These are phyloP conservation scores for Pichia californica DNA, from an alignment of 805 yeast genomes.

Conservation along the genomic window DNA sequence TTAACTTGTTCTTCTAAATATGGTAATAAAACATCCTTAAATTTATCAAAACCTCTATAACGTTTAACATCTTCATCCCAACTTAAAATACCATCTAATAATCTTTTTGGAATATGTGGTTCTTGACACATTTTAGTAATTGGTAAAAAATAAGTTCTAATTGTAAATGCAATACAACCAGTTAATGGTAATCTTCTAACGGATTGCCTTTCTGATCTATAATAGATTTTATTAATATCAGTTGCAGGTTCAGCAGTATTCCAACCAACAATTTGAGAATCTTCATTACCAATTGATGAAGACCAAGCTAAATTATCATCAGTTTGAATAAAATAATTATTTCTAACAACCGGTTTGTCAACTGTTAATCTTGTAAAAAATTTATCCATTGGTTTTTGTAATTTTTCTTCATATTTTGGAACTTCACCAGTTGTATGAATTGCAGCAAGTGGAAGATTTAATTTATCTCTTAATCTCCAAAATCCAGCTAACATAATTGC, in stretches of 20 bases:
- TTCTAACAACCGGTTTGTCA: slow-evolving; percentile 61
- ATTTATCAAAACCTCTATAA: slow-evolving; percentile 53
- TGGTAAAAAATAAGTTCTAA: slow-evolving; percentile 59
- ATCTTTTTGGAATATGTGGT: slow-evolving; percentile 55
- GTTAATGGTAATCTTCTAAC: slow-evolving; percentile 53
- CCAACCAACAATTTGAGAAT: slow-evolving; percentile 51
- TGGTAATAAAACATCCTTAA: slow-evolving; percentile 48
- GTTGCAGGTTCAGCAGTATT: slow-evolving; percentile 49
- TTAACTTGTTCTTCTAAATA: slow-evolving; percentile 42
- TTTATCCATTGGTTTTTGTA: slow-evolving; percentile 59
- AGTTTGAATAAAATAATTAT: slow-evolving; percentile 60
- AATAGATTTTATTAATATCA: slow-evolving; percentile 41
- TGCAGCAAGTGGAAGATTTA: slow-evolving; percentile 45
- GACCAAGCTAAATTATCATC: slow-evolving; percentile 64
- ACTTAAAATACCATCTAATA: slow-evolving; percentile 50
- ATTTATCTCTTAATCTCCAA: slow-evolving; percentile 61
- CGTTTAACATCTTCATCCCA: slow-evolving; percentile 57
- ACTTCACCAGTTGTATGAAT: slow-evolving; percentile 66
- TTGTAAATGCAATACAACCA: slow-evolving; percentile 54
- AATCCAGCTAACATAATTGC: slow-evolving; percentile 62
- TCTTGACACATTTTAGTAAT: slow-evolving; percentile 47
- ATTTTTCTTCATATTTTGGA: slow-evolving; percentile 54
- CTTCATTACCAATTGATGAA: slow-evolving; percentile 53
- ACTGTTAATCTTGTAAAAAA: slow-evolving; percentile 51
- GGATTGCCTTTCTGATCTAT: slow-evolving; percentile 60